Conservation (phyloP, 495 filamentous ascomycete species). For the Aspergillus indologenus region DNA sequence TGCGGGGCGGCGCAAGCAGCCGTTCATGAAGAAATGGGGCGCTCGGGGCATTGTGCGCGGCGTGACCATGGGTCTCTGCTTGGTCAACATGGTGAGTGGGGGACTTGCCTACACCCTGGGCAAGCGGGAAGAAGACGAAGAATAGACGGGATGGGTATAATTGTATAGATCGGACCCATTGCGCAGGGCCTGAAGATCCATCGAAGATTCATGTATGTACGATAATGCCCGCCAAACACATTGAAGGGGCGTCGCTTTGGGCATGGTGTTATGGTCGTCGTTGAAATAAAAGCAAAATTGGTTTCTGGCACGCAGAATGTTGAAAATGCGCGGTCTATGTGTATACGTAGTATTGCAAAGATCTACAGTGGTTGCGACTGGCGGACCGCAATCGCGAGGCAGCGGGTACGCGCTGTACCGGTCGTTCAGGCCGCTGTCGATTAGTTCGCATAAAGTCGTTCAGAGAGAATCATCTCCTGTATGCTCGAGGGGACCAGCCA, state of each 20-base stretch:
- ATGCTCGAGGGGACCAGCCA: conserved; percentile 64
- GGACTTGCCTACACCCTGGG: conserved; percentile 68
- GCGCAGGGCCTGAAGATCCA: not conserved
- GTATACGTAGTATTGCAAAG: not conserved
- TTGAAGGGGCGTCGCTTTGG: conserved; percentile 16
- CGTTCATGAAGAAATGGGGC: conserved; percentile 59
- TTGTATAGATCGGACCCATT: not conserved
- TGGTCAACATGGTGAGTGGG: conserved; percentile 66
- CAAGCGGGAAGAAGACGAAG: conserved; percentile 53
- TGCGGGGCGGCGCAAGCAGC: conserved; percentile 62
- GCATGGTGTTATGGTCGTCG: conserved; percentile 18
- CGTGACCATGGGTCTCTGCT: conserved; percentile 66
- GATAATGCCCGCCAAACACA: not conserved
- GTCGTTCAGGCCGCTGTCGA: not conserved
- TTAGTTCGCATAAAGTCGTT: conserved; percentile 33
- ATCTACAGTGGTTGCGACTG: not conserved
- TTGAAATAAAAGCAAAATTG: not conserved
- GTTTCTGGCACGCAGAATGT: not conserved
- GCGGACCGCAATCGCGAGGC: not conserved
- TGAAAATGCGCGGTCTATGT: conserved; percentile 3
- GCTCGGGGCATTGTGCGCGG: conserved; percentile 68
- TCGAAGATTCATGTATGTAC: not conserved
- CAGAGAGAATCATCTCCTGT: conserved; percentile 50
- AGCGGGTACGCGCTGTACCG: not conserved
- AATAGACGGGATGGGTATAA: conserved; percentile 23